Conservation (phyloP, 345 rosid species). For the Lumnitzera littorea region DNA sequence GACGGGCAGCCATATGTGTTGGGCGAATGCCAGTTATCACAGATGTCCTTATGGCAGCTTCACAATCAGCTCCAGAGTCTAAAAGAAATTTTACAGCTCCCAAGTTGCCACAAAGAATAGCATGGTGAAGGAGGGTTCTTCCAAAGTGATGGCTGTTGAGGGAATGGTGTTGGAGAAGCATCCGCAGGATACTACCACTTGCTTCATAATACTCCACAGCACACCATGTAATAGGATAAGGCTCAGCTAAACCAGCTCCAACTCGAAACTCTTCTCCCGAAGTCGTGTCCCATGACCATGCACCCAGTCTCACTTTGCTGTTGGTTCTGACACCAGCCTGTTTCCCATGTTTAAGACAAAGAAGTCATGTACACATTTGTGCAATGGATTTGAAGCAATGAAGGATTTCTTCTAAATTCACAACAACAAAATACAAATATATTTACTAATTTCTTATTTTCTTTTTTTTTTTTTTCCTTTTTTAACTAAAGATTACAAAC, state of each 20-base stretch:
- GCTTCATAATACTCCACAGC: conserved; percentile 90
- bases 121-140: conserved; percentile 91
- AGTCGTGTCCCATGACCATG: conserved; percentile 90
- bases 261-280: conserved; percentile 91
- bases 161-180: conserved; percentile 50
- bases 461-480: too few relatives aligned
- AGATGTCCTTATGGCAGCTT: conserved; percentile 43
- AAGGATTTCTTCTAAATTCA: too few relatives aligned
- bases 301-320: conserved; percentile 68
- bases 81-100: conserved; percentile 68
- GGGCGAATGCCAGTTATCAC: conserved; percentile 51
- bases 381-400: too few relatives aligned
- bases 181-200: conserved; percentile 59
- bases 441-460: too few relatives aligned
- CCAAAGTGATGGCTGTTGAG: conserved; percentile 48
- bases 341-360: conserved; percentile 8
- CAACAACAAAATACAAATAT: too few relatives aligned
- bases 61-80: conserved; percentile 51
- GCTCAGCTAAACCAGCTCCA: conserved; percentile 97
- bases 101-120: conserved; percentile 70
- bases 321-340: conserved; percentile 66
- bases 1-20: conserved; percentile 75
- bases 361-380: neutral
- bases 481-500: too few relatives aligned
- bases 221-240: conserved; percentile 81